Evolutionary conservation across 1,139 yeast genomes (phyloP).

Genomic region (Geotrichum cucujoidarum): DNA sequence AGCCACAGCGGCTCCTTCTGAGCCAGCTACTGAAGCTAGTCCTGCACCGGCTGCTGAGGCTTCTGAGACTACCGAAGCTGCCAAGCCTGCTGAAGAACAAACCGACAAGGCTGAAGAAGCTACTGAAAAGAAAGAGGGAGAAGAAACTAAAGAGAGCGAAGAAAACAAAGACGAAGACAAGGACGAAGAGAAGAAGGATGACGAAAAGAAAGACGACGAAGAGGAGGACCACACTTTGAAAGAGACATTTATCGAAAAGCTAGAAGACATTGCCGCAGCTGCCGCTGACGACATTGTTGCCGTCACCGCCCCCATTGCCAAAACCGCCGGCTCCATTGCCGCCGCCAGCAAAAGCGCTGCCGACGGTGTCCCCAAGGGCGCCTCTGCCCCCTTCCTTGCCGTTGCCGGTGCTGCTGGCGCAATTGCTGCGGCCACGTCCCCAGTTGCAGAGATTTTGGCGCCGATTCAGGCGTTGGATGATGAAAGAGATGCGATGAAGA

Average conservation of each 20-base stretch:
- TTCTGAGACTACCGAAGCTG: neutral
- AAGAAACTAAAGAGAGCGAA: too few species aligned
- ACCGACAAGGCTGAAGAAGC: neutral
- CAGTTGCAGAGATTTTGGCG: constrained; percentile 14
- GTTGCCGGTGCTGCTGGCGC: constrained; percentile 17
- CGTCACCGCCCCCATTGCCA: constrained; percentile 15
- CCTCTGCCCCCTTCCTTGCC: constrained; percentile 16
- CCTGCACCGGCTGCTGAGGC: neutral
- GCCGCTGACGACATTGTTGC: constrained; percentile 17
- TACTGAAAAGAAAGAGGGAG: too few species aligned
- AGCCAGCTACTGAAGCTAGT: neutral
- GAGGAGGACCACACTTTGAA: neutral
- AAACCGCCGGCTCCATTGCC: constrained; percentile 7
- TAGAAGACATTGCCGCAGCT: constrained; percentile 14
- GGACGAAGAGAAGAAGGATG: neutral
- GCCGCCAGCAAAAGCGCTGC: constrained; percentile 16
- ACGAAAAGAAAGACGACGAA: neutral
- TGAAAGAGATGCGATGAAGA: constrained; percentile 9
- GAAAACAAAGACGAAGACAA: neutral
- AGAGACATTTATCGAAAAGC: constrained; percentile 7
- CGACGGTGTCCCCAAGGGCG: constrained; percentile 11
- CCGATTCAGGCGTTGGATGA: constrained; percentile 17
- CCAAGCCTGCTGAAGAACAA: neutral
- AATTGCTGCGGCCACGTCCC: constrained; percentile 13
- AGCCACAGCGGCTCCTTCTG: neutral